Evolutionary conservation across 2,329 filamentous ascomycete genomes (phyloP).

Genomic region (Hypoxylon sp.): DNA sequence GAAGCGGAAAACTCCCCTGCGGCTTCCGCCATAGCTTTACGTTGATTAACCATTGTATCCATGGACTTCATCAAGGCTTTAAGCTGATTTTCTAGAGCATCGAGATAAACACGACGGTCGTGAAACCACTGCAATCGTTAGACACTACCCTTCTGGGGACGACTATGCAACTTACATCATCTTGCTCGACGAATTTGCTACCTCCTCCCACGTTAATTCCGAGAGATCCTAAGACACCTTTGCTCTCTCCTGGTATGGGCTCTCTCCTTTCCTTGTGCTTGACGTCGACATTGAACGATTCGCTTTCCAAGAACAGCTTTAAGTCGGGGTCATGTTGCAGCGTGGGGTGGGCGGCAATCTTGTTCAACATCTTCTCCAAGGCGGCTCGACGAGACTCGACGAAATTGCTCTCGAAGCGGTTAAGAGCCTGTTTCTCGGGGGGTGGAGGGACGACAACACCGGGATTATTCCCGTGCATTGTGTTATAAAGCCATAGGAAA

Average conservation of each 20-base stretch:
- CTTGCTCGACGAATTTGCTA: slow-evolving; percentile 96
- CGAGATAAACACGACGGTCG: slow-evolving; percentile 93
- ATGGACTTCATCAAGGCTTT: slow-evolving; percentile 93
- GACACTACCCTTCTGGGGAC: slow-evolving; percentile 1
- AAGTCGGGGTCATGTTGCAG: slow-evolving; percentile 94
- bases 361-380: slow-evolving; percentile 97
- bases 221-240: slow-evolving; percentile 90
- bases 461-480: slow-evolving; percentile 93
- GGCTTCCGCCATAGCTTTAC: slow-evolving; percentile 93
- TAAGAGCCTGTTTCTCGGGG: slow-evolving; percentile 97
- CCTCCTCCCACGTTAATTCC: slow-evolving; percentile 82
- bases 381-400: slow-evolving; percentile 93
- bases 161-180: slow-evolving; percentile 76
- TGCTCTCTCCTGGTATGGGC: slow-evolving; percentile 87
- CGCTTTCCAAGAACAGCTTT: slow-evolving; percentile 97
- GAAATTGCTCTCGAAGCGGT: slow-evolving; percentile 96
- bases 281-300: slow-evolving; percentile 94
- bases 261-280: slow-evolving; percentile 98
- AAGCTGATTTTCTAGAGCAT: slow-evolving; percentile 91
- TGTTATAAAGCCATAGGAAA: slow-evolving; percentile 97
- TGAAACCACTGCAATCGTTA: slow-evolving; percentile 85
- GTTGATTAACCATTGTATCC: slow-evolving; percentile 90
- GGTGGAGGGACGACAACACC: slow-evolving; percentile 95
- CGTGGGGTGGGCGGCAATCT: slow-evolving; percentile 88
- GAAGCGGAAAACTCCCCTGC: slow-evolving; percentile 94